Evolutionary conservation across 2,329 filamentous ascomycete species (phyloP).

Genomic region (Sclerotiophoma versabilis): DNA sequence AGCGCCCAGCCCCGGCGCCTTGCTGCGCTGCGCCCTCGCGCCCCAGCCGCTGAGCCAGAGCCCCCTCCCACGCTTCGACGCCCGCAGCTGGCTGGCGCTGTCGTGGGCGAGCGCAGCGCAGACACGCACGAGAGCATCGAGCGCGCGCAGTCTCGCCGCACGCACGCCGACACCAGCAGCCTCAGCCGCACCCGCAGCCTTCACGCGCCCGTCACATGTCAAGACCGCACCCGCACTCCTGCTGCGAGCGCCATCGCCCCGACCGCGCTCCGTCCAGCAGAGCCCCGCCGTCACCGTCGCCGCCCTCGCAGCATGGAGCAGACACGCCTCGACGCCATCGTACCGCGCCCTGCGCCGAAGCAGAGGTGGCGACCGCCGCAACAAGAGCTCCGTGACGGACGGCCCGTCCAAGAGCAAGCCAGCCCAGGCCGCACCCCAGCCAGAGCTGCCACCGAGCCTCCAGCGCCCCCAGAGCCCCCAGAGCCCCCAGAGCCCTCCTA

Average conservation of each 20-base stretch:
- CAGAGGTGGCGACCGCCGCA: conserved; percentile 33
- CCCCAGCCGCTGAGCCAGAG: conserved; percentile 34
- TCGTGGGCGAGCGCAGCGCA: conserved; percentile 6
- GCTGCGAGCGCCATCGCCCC: conserved; percentile 14
- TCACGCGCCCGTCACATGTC: conserved; percentile 22
- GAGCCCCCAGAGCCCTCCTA: conserved; percentile 35
- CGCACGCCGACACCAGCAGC: conserved; percentile 6
- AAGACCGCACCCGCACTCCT: conserved; percentile 16
- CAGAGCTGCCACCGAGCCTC: no score
- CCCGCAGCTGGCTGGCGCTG: conserved; percentile 15
- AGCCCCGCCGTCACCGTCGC: conserved; percentile 30
- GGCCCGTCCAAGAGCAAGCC: conserved; percentile 35
- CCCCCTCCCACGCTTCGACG: conserved; percentile 25
- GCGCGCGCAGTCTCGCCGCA: conserved; percentile 5
- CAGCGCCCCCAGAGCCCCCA: no score
- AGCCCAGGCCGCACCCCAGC: conserved; percentile 24
- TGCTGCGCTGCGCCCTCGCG: conserved; percentile 41
- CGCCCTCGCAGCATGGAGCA: conserved; percentile 40
- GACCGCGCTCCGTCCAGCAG: conserved; percentile 17
- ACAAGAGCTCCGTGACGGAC: conserved; percentile 49
- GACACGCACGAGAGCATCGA: conserved; percentile 21
- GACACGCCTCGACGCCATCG: conserved; percentile 37
- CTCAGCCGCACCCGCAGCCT: conserved; percentile 1
- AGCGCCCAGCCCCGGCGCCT: conserved; percentile 45
- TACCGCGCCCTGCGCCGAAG: conserved; percentile 22